Percentiles rank a stretch among this genome's conserved stretches.
These are phyloP conservation scores for Xylaria bambusicola DNA, from an alignment of 495 filamentous ascomycete species.

Conservation along the genomic window DNA sequence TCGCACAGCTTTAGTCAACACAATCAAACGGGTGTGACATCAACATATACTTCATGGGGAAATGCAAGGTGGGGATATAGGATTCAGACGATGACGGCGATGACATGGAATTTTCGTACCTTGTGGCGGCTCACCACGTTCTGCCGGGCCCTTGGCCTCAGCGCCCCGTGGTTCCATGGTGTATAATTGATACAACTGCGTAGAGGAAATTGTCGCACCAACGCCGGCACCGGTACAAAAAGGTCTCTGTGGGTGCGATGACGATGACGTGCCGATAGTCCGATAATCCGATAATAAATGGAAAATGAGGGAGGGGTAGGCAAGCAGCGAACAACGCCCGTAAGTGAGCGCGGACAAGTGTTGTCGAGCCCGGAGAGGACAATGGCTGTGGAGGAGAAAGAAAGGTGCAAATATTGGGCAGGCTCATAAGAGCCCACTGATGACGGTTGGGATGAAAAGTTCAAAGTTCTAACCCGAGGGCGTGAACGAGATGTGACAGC, in stretches of 20 bases:
- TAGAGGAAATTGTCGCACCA: not conserved
- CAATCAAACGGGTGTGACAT: constrained; percentile 5
- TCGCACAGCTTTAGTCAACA: constrained; percentile 18
- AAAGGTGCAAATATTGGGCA: not conserved
- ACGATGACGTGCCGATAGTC: not conserved
- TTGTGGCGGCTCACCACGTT: constrained; percentile 7
- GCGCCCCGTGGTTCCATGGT: constrained; percentile 12
- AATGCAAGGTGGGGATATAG: constrained; percentile 6
- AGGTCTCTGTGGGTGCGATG: not conserved
- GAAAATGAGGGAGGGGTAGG: not conserved
- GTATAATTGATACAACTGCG: constrained; percentile 5
- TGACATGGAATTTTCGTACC: constrained; percentile 6
- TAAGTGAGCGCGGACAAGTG: not conserved
- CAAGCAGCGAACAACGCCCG: not conserved
- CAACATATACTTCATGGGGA: not conserved
- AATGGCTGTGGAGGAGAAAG: not conserved
- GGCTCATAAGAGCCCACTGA: constrained; percentile 9
- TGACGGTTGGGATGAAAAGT: constrained; percentile 20
- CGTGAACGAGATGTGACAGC: constrained; percentile 7
- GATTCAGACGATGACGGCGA: constrained; percentile 7
- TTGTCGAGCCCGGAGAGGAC: not conserved
- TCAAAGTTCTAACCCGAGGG: not conserved
- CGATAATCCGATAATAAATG: not conserved
- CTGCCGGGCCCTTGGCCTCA: constrained; percentile 3
- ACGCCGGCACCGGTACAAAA: not conserved